Evolutionary conservation across 129 eudicot species (phyloP).

Genomic region (Cynara cardunculus): DNA sequence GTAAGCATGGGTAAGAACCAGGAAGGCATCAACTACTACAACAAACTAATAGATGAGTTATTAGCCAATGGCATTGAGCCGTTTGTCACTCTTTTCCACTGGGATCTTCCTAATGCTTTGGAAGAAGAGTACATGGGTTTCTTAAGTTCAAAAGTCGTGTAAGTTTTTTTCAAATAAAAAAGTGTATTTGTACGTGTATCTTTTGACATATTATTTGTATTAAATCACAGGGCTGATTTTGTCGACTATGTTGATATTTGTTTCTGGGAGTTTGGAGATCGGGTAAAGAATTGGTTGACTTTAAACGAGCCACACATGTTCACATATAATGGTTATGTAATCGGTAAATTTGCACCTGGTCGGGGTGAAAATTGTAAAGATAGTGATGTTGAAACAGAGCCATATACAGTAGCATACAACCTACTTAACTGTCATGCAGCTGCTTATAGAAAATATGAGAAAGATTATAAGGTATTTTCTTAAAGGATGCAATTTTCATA

Average conservation of each 20-base stretch:
- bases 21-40: constrained; percentile 36
- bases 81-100: constrained; percentile 34
- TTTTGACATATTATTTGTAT: background rate
- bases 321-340: constrained; percentile 10
- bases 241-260: constrained; percentile 29
- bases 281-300: constrained; percentile 45
- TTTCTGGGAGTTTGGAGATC: constrained; percentile 42
- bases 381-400: constrained; percentile 36
- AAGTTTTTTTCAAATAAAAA: background rate
- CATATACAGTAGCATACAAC: constrained; percentile 41
- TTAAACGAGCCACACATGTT: constrained; percentile 33
- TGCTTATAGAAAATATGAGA: constrained; percentile 20
- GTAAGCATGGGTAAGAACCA: constrained; percentile 31
- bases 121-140: constrained; percentile 40
- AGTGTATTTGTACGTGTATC: background rate
- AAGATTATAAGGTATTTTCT: constrained; percentile 16
- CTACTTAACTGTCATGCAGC: constrained; percentile 48
- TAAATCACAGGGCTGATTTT: constrained; percentile 20
- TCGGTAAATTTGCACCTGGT: constrained; percentile 29
- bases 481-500: background rate
- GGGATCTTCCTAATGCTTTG: constrained; percentile 37
- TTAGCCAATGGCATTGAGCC: constrained; percentile 31
- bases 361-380: constrained; percentile 25
- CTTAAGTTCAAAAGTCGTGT: constrained; percentile 33
- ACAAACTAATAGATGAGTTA: constrained; percentile 35